Evolutionary conservation across 495 filamentous ascomycete species (phyloP).

Genomic region (Xylaria cubensis): DNA sequence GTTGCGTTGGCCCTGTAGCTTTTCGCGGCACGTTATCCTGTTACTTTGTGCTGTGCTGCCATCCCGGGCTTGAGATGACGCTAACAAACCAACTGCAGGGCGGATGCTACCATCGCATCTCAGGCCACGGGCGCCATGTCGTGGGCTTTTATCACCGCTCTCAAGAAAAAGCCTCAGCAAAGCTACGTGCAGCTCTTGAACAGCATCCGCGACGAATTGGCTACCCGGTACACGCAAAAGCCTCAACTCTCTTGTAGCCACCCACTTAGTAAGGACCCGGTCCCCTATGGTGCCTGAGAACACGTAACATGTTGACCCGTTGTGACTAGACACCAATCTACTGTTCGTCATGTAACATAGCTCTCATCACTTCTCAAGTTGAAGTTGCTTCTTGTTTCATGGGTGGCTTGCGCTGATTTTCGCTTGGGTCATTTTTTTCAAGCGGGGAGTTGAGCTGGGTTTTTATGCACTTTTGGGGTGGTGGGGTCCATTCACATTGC

Average conservation of each 20-base stretch:
- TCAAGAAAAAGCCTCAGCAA: constrained; percentile 98
- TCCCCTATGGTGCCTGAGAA: constrained; percentile 15
- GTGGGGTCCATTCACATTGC: constrained; percentile 11
- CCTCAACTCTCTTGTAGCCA: constrained; percentile 97
- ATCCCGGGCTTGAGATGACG: constrained; percentile 26
- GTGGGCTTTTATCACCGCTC: constrained; percentile 91
- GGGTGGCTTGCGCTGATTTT: constrained; percentile 27
- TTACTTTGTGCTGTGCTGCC: neutral
- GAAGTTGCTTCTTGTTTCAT: neutral
- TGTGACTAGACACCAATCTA: constrained; percentile 55
- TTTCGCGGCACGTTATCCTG: neutral
- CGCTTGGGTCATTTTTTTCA: neutral
- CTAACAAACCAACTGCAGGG: constrained; percentile 50
- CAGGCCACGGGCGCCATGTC: constrained; percentile 98
- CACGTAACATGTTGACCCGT: constrained; percentile 37
- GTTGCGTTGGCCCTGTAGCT: constrained; percentile 57
- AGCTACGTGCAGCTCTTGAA: constrained; percentile 96
- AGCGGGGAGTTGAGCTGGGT: constrained; percentile 20
- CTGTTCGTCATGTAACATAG: constrained; percentile 57
- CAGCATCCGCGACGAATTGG: constrained; percentile 90
- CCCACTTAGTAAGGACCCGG: constrained; percentile 74
- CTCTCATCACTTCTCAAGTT: neutral
- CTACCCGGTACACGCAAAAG: constrained; percentile 91
- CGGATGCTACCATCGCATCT: constrained; percentile 70
- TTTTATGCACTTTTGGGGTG: neutral